Evolutionary conservation across 2,329 filamentous ascomycete species (phyloP).

Genomic region (Colletotrichum liaoningense): DNA sequence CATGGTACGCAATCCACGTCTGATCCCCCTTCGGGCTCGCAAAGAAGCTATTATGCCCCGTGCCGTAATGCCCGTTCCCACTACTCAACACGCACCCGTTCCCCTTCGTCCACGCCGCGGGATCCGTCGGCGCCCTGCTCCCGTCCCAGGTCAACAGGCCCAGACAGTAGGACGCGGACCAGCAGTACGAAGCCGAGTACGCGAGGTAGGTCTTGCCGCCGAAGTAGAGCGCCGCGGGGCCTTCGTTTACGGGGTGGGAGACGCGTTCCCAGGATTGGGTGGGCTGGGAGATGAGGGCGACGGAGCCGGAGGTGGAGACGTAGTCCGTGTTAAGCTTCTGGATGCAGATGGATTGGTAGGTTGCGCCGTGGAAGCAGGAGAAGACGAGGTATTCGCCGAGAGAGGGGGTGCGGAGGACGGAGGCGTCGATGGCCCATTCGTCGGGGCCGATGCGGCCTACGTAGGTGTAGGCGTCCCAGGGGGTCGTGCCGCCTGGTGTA

Average conservation of each 20-base stretch:
- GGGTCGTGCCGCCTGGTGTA: constrained; percentile 57
- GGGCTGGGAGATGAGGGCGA: constrained; percentile 62
- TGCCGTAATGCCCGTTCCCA: constrained; percentile 67
- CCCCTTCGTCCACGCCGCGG: constrained; percentile 62
- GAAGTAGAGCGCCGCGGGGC: constrained; percentile 64
- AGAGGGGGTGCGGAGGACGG: constrained; percentile 59
- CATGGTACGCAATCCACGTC: constrained; percentile 68
- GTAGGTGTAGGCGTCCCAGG: constrained; percentile 64
- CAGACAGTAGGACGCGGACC: constrained; percentile 65
- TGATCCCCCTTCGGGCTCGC: constrained; percentile 63
- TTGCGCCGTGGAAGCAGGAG: constrained; percentile 60
- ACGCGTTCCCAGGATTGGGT: constrained; percentile 62
- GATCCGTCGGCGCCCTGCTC: constrained; percentile 55
- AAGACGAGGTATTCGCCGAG: constrained; percentile 65
- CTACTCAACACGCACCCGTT: constrained; percentile 61
- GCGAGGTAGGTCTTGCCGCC: constrained; percentile 63
- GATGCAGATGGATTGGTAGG: constrained; percentile 51
- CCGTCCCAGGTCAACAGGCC: constrained; percentile 66
- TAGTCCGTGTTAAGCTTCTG: constrained; percentile 53
- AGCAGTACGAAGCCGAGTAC: constrained; percentile 68
- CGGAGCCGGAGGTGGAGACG: constrained; percentile 54
- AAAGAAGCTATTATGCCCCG: constrained; percentile 70
- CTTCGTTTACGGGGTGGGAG: constrained; percentile 65
- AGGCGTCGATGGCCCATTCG: constrained; percentile 65
- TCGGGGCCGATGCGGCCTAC: constrained; percentile 57